phyloP scores from a whole-genome alignment of 78 protist species.

The Dictyostelium purpureum region DNA sequence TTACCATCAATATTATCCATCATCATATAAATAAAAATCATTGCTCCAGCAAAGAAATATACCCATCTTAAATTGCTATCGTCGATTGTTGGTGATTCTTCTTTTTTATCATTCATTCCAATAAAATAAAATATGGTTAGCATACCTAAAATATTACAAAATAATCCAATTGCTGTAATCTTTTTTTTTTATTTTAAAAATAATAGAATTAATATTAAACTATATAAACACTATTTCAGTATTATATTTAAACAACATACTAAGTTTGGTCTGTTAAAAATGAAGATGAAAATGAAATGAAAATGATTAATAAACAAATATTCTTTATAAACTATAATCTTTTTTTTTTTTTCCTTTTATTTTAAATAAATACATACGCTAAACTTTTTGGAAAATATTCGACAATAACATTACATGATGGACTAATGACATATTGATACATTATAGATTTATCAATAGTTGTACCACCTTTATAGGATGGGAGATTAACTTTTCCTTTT shows the following conservation, averaged over 20 bases:
- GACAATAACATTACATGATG: conserved; percentile 48
- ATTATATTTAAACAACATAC: background rate
- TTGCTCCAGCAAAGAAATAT: conserved; percentile 21
- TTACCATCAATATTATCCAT: conserved; percentile 84
- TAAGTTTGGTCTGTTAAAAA: conserved; percentile 8
- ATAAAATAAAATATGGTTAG: conserved; percentile 1
- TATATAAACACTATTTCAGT: too few relatives aligned
- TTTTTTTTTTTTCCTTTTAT: background rate
- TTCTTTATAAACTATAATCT: too few relatives aligned
- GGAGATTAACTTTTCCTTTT: conserved; percentile 16
- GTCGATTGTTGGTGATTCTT: background rate
- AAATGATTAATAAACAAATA: background rate
- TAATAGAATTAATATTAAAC: background rate
- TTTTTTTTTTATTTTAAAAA: background rate
- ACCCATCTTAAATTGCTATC: conserved; percentile 32
- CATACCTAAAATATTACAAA: conserved; percentile 53
- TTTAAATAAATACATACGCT: conserved; percentile 6
- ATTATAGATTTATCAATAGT: conserved; percentile 60
- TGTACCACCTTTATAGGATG: conserved; percentile 46
- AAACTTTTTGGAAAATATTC: conserved; percentile 53
- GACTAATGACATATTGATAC: conserved; percentile 41
- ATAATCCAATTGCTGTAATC: conserved; percentile 73
- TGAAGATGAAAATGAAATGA: background rate
- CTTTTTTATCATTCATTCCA: background rate
- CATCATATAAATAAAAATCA: conserved; percentile 70